Evolutionary conservation across 2,329 filamentous ascomycete genomes (phyloP), one percentile per base, ranked within the genome.

Genomic region (Aspergillus transmontanensis): DNA sequence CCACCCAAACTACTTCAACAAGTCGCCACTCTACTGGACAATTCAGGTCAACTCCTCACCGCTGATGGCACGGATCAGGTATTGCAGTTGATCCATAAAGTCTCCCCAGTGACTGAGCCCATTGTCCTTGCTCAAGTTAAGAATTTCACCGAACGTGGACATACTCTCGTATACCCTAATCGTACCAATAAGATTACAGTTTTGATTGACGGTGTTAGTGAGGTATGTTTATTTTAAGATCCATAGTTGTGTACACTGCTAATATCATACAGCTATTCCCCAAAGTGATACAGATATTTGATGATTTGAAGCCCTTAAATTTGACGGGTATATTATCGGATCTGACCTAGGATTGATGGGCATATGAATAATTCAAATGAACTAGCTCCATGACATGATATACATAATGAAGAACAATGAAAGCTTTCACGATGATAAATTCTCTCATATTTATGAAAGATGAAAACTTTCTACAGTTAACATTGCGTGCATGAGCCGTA

Each of bases 361-460:
- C n/a, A n/a, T n/a, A n/a, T n/a, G n/a, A n/a, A n/a, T n/a, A n/a
- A n/a, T n/a, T n/a, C n/a, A n/a, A n/a, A n/a, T n/a, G n/a, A n/a
- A n/a, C n/a, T n/a, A n/a, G n/a, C n/a, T n/a, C n/a, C n/a, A n/a
- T 41, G 39, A 1, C 39, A 41, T 41, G 7, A 9, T n/a, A 1
- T 41, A 10, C 16, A 9, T 9, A 10, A 41, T n/a, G 6, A n/a
- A 41, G 6, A 41, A 4, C 2, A 4, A 2, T 6, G 7, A 41
- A 19, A 0, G 0, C 0, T 9, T 6, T 14, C 7, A 6, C 2
- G 5, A 36, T 16, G 34, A 16, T 36, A 6, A 2, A 1, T 6
- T 0, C 1, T 36, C 6, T 0, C 12, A 36, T 6, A 5, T 16
- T 36, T 16, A 36, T 4, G 11, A 12, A 32, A 12, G 0, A 12